Base-by-base conservation (phyloP, 306 rosid genomes). In the Alnus glutinosa region DNA sequence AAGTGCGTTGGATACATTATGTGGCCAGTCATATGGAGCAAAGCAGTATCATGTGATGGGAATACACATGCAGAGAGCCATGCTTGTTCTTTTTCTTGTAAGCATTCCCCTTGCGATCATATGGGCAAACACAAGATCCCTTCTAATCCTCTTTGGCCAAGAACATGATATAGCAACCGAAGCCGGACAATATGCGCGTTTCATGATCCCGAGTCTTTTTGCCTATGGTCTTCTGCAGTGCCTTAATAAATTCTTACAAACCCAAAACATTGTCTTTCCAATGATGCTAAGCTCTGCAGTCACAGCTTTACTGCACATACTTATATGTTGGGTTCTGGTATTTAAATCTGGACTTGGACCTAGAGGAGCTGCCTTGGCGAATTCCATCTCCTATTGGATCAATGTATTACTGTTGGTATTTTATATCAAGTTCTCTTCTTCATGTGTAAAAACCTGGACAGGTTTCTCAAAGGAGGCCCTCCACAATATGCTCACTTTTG, bases 1-100 rank as follows among this genome's bases (percentile, higher is more conserved):
- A 39, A 83, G 92, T 37, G 90, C 94, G 32, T 50, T 94, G 66
- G 98, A 90, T 76, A 90, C 98, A 19, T 89, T 92, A 36, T 92
- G 94, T 28, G 97, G 97, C 5, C 98, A 94, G 79, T 84, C 94
- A 36, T 90, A 81, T 82, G 96, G 96, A 71, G 97, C 98, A 79
- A 68, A 88, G 73, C 91, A 86, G 12, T 86, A 83, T 74, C 88
- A 80, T 18, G 78, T 88, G 91, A 63, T 92, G 76, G 96, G 97
- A 0, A 80, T 90, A 74, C 92, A 90, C 71, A 76, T 80, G 72
- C 96, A 92, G 69, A 79, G 97, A 84, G 96, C 88, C 15, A 88
- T 90, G 87, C 18, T 92, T 44, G 85, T 84, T 67, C 77, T 75
- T 59, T 51, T 71, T 19, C 42, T 89, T 70, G 89, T 83, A 13